Evolutionary conservation across 2,329 filamentous ascomycete genomes (phyloP).

Genomic region (Zymoseptoria tritici): DNA sequence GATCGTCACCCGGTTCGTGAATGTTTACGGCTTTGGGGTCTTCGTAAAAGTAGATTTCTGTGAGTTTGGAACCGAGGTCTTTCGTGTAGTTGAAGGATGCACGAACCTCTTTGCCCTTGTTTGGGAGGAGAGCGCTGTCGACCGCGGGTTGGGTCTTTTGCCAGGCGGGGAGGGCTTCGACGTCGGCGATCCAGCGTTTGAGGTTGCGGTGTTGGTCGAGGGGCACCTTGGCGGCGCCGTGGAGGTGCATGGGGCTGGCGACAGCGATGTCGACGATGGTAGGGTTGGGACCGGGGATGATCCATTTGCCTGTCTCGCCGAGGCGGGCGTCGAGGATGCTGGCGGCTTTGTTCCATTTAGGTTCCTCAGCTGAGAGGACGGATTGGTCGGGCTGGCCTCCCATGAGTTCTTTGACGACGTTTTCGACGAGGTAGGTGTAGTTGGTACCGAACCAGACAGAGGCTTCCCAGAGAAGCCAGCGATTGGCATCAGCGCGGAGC

Average conservation of each 20-base stretch:
- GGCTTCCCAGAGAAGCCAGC: slow-evolving; percentile 39
- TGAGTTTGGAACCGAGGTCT: slow-evolving; percentile 33
- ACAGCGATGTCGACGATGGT: slow-evolving; percentile 39
- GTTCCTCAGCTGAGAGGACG: slow-evolving; percentile 30
- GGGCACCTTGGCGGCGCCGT: slow-evolving; percentile 29
- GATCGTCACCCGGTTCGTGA: slow-evolving; percentile 36
- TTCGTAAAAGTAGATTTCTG: slow-evolving; percentile 38
- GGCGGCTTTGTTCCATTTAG: slow-evolving; percentile 32
- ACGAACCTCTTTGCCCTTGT: slow-evolving; percentile 29
- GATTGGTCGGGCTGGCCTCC: slow-evolving; percentile 31
- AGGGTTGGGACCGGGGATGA: slow-evolving; percentile 30
- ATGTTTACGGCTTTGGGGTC: slow-evolving; percentile 31
- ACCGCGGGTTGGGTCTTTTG: slow-evolving; percentile 35
- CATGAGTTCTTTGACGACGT: slow-evolving; percentile 36
- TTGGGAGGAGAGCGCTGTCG: slow-evolving; percentile 31
- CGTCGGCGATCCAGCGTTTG: slow-evolving; percentile 33
- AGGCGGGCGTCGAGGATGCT: slow-evolving; percentile 33
- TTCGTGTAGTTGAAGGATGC: slow-evolving; percentile 43
- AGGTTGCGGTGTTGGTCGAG: slow-evolving; percentile 35
- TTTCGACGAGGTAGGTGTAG: slow-evolving; percentile 36
- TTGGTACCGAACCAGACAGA: slow-evolving; percentile 35
- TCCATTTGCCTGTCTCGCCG: slow-evolving; percentile 30
- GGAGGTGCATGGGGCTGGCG: slow-evolving; percentile 35
- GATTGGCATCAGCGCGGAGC: slow-evolving; percentile 33
- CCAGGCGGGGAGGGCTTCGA: slow-evolving; percentile 35